Base-by-base conservation (phyloP, 768 basidiomycete species). In the Asterophora lycoperdoides region DNA sequence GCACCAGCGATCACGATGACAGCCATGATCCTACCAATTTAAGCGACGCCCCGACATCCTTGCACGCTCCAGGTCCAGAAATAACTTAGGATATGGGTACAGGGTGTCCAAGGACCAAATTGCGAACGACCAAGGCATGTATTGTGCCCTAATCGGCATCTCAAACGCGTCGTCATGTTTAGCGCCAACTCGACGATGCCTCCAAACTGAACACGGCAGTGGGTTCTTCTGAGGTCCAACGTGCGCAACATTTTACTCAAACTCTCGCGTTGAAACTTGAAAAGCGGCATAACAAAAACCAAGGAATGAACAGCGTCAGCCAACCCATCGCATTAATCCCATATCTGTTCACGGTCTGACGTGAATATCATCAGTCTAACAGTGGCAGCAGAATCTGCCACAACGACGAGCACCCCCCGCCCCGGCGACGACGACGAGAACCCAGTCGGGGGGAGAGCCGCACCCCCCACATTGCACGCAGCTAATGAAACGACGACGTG, bases 131-230 rank as follows among this genome's bases (percentile, higher is more conserved):
- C 7, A 58, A 58, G 48, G 57, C 53, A 45, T 39, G 49, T 34
- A 14, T 5, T 29, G 36, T n/a, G 5, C 6, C 6, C 6, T 6
- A 23, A 6, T 32, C 9, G 8, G 9, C 30, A 32, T 32, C 9
- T 26, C 11, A 35, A 7, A 29, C 18, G 19, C 36, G 39, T 48
- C 35, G 10, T 32, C 14, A n/a, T 2, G 36, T 20, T 11, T 51
- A 91, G 86, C 77, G 89, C 41, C 91, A 91, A 67, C 78, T 91
- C 41, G 83, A 89, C 51, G 89, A 91, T 66, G 90, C 86, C 26
- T 79, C 92, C 50, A 79, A 83, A 44, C 63, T 92, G 44, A 90
- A 92, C 60, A 76, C 71, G 42, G 86, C 83, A 9, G 78, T 87
- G 15, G 66, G 68, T 13, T 57, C 75, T 1, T 56, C 61, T 7